Conservation (phyloP, 2,329 filamentous ascomycete genomes). For the Elsinoe batatas region DNA sequence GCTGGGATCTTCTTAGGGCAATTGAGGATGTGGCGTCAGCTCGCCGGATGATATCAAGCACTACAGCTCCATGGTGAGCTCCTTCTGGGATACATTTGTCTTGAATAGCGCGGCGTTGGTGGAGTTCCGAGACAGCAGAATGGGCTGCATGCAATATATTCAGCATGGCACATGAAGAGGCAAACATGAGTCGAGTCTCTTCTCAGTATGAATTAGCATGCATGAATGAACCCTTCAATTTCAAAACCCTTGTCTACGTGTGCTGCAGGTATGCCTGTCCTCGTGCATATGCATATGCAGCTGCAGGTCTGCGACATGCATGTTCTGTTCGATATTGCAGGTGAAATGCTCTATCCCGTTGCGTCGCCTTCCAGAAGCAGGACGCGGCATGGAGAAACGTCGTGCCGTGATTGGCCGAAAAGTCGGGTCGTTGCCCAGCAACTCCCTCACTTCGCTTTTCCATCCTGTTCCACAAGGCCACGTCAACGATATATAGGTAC, state of each 20-base stretch:
- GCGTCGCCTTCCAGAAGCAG: background rate
- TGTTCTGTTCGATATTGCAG: constrained; percentile 3
- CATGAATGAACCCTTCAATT: background rate
- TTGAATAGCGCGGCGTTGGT: constrained; percentile 11
- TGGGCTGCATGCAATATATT: background rate
- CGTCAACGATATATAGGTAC: background rate
- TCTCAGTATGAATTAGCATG: background rate
- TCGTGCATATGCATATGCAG: background rate
- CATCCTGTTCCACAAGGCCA: constrained; percentile 8
- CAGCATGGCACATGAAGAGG: background rate
- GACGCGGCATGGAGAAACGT: background rate
- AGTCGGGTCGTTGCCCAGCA: constrained; percentile 4
- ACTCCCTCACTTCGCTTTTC: constrained; percentile 4
- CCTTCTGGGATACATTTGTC: background rate
- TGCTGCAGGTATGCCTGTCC: too few relatives aligned
- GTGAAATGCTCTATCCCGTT: background rate
- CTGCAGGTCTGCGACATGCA: background rate
- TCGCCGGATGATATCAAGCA: background rate
- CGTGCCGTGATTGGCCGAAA: constrained; percentile 1
- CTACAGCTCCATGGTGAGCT: background rate
- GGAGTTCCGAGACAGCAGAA: background rate
- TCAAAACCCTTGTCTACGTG: background rate
- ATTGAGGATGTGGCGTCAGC: background rate
- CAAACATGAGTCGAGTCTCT: background rate
- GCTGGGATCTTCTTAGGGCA: constrained; percentile 39